These are phyloP conservation scores for Torulaspora franciscae DNA, from an alignment of 805 yeast species.

Conservation along the genomic window DNA sequence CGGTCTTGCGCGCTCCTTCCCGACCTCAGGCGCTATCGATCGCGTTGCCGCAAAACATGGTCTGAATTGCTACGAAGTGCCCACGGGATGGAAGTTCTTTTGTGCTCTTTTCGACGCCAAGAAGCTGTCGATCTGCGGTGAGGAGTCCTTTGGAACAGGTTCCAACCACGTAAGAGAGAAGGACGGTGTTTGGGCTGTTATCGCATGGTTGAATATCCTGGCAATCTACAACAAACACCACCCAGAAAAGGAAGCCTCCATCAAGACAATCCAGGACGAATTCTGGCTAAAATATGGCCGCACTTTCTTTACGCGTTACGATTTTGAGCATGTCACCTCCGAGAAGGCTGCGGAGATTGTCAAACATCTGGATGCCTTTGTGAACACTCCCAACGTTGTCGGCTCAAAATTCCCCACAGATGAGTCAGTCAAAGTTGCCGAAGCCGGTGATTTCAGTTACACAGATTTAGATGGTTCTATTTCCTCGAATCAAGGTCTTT, in stretches of 20 bases:
- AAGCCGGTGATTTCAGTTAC: conserved; percentile 85
- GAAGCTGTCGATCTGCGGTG: conserved; percentile 94
- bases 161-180: conserved; percentile 96
- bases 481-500: conserved; percentile 82
- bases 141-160: conserved; percentile 97
- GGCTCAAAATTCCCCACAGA: conserved; percentile 50
- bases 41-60: conserved; percentile 78
- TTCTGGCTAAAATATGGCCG: conserved; percentile 94
- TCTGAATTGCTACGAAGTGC: conserved; percentile 82
- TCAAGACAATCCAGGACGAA: conserved; percentile 69
- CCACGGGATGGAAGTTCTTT: conserved; percentile 98
- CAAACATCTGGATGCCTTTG: conserved; percentile 43
- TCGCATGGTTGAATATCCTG: conserved; percentile 93
- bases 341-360: conserved; percentile 73
- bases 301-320: conserved; percentile 95
- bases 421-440: conserved; percentile 50
- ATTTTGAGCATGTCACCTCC: conserved; percentile 75
- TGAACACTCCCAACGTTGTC: conserved; percentile 38
- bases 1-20: conserved; percentile 97
- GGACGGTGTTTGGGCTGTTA: conserved; percentile 96
- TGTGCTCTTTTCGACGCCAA: conserved; percentile 92
- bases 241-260: conserved; percentile 58
- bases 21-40: conserved; percentile 92
- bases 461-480: conserved; percentile 94
- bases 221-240: conserved; percentile 70